Percentiles rank a stretch among this genome's conserved stretches.
phyloP scores from a whole-genome alignment of 495 filamentous ascomycete species.

The Talaromyces liani region DNA sequence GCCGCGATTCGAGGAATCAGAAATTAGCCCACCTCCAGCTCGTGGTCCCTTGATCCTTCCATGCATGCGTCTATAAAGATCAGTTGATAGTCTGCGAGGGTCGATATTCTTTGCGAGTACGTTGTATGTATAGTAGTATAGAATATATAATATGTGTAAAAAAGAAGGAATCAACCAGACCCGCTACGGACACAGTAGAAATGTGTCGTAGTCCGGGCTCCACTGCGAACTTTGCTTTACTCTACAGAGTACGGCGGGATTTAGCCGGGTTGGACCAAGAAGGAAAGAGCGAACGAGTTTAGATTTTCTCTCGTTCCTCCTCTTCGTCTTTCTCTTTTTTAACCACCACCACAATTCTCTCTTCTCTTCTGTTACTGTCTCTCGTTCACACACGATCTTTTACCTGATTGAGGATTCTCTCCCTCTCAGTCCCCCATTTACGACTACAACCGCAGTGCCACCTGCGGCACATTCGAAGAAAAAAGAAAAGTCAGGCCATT shows the following conservation, averaged over 20 bases:
- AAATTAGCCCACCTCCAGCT: not conserved
- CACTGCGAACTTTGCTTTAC: not conserved
- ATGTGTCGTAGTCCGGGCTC: not conserved
- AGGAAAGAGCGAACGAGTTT: not conserved
- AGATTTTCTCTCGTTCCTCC: constrained; percentile 1
- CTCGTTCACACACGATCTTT: not conserved
- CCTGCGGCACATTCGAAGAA: constrained; percentile 1
- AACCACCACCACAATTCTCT: not conserved
- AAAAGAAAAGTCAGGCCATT: constrained; percentile 10
- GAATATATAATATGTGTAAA: not conserved
- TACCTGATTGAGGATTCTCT: not conserved
- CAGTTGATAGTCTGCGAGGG: not conserved
- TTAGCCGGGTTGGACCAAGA: not conserved
- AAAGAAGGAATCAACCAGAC: not conserved
- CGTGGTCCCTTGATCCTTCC: constrained; percentile 1
- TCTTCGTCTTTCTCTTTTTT: not conserved
- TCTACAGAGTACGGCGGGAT: not conserved
- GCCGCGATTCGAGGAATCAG: constrained; percentile 4
- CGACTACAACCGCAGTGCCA: not conserved
- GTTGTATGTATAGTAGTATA: not conserved
- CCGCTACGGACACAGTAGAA: not conserved
- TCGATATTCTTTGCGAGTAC: not conserved
- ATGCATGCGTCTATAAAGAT: not conserved
- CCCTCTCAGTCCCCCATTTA: not conserved
- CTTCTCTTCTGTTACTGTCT: constrained; percentile 5